These are phyloP conservation scores for Hyaloscypha bicolor DNA, from an alignment of 495 filamentous ascomycete genomes.

Conservation along the genomic window DNA sequence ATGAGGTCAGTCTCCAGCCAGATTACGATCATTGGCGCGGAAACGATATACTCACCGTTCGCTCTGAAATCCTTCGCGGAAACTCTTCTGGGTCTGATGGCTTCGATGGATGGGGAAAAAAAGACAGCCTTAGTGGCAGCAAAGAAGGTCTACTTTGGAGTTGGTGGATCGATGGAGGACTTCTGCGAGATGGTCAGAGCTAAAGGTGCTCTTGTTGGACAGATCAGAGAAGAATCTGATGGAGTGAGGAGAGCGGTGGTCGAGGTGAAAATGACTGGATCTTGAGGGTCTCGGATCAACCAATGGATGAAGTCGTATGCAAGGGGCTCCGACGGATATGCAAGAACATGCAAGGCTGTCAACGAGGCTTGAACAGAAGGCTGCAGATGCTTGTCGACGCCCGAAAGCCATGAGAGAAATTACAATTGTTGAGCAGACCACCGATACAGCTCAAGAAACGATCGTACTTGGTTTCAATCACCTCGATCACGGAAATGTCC, in stretches of 20 bases:
- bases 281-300: background rate
- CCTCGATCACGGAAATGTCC: background rate
- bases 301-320: too few relatives aligned
- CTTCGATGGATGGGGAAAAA: conserved; percentile 47
- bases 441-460: background rate
- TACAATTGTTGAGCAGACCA: too few relatives aligned
- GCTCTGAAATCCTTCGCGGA: conserved; percentile 74
- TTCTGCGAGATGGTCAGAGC: conserved; percentile 67
- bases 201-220: conserved; percentile 56
- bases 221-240: conserved; percentile 63
- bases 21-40: conserved; percentile 75
- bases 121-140: conserved; percentile 80
- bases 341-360: background rate
- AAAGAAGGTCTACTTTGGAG: conserved; percentile 94
- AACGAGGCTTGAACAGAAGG: too few relatives aligned
- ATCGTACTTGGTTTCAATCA: background rate
- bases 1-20: conserved; percentile 26
- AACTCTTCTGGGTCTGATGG: conserved; percentile 66
- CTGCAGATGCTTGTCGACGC: too few relatives aligned
- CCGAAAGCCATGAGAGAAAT: background rate
- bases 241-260: conserved; percentile 60
- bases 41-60: conserved; percentile 91
- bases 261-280: conserved; percentile 21
- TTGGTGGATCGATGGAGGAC: conserved; percentile 90
- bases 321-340: too few relatives aligned